Evolutionary conservation across 805 yeast genomes (phyloP).

Genomic region (Suhomyces emberorum): DNA sequence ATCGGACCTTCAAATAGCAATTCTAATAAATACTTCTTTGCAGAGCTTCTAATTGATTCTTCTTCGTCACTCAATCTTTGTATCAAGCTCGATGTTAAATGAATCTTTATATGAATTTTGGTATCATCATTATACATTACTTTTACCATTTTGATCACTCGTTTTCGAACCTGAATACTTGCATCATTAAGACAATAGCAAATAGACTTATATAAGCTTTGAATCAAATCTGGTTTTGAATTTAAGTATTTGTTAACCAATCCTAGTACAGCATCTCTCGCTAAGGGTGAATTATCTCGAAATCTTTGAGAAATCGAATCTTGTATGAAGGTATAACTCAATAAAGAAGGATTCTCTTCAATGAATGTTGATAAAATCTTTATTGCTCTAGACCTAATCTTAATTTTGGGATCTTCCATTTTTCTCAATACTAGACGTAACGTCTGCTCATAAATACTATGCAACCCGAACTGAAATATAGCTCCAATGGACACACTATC

Average conservation of each 20-base stretch:
- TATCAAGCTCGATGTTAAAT: conserved; percentile 51
- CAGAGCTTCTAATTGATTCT: conserved; percentile 40
- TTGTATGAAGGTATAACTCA: conserved; percentile 50
- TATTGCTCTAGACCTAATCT: conserved; percentile 53
- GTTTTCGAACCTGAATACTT: conserved; percentile 62
- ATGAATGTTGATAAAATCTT: conserved; percentile 58
- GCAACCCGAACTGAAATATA: too few relatives aligned
- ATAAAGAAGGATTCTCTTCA: conserved; percentile 48
- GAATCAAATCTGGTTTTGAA: conserved; percentile 42
- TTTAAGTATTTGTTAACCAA: conserved; percentile 50
- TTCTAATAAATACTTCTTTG: conserved; percentile 30
- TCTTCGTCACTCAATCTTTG: conserved; percentile 70
- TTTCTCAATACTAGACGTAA: too few relatives aligned
- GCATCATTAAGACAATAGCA: conserved; percentile 52
- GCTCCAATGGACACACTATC: too few relatives aligned
- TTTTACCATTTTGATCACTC: conserved; percentile 52
- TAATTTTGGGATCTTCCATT: conserved; percentile 29
- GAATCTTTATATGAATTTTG: conserved; percentile 27
- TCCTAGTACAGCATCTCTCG: conserved; percentile 74
- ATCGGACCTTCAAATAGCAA: conserved; percentile 18
- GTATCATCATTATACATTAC: conserved; percentile 39
- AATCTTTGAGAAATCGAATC: conserved; percentile 50
- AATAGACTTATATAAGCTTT: conserved; percentile 48
- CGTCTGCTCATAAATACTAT: too few relatives aligned
- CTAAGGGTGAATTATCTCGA: conserved; percentile 63